Conservation (phyloP, 2,329 filamentous ascomycete species). For the Fusarium protoensiforme region DNA sequence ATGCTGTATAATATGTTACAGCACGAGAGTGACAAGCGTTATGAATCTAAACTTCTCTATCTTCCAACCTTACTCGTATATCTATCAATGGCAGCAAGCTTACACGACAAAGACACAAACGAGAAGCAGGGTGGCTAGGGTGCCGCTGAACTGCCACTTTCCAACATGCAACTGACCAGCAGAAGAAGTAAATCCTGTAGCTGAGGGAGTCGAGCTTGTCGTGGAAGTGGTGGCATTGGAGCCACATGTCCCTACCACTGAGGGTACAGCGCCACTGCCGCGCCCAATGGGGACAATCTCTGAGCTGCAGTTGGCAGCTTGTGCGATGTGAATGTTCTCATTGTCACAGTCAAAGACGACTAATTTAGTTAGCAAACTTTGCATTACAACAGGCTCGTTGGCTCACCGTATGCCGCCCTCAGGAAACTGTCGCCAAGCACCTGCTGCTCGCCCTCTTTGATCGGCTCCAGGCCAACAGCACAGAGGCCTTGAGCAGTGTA, state of each 20-base stretch:
- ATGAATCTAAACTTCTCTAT: not conserved
- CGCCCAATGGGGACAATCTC: slow-evolving; percentile 45
- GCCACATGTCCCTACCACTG: slow-evolving; percentile 24
- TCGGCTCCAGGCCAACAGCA: not conserved
- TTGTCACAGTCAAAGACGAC: slow-evolving; percentile 50
- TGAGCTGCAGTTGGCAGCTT: slow-evolving; percentile 44
- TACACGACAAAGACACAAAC: not conserved
- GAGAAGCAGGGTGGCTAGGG: not conserved
- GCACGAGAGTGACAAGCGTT: not conserved
- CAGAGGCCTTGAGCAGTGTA: not conserved
- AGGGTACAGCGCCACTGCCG: slow-evolving; percentile 47
- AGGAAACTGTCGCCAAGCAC: slow-evolving; percentile 54
- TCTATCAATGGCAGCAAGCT: not conserved
- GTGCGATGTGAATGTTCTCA: slow-evolving; percentile 43
- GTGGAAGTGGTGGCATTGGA: not conserved
- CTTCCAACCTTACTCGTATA: not conserved
- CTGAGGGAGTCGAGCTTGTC: not conserved
- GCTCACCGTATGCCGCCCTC: slow-evolving; percentile 47
- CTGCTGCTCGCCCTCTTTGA: slow-evolving; percentile 37
- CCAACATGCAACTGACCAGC: not conserved
- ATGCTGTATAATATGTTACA: no score
- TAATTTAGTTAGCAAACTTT: not conserved
- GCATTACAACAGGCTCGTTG: fast-evolving
- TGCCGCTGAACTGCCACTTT: not conserved
- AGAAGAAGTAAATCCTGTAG: not conserved